phyloP scores from a whole-genome alignment of 805 yeast genomes.

The Zygotorulaspora florentina region DNA sequence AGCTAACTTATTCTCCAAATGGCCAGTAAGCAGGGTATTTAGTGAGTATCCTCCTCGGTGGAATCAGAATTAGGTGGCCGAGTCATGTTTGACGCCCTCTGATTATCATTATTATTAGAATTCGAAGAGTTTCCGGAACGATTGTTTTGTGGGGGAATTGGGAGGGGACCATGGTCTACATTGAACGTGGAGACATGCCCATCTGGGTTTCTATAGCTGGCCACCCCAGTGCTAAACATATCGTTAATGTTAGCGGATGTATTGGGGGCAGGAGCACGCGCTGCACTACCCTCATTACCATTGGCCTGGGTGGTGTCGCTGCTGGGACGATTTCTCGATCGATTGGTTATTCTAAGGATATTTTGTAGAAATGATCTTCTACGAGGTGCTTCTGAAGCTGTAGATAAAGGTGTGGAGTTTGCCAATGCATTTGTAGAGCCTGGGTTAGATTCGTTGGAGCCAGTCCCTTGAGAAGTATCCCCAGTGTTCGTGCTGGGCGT shows the following conservation, averaged over 20 bases:
- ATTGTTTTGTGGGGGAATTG: conserved; percentile 6
- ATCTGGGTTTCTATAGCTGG: conserved; percentile 29
- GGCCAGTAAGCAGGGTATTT: not conserved
- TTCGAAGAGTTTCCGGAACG: not conserved
- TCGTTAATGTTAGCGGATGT: conserved; percentile 2
- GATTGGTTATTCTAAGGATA: conserved; percentile 14
- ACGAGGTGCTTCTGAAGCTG: conserved; percentile 8
- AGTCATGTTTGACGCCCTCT: not conserved
- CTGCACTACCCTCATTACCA: not conserved
- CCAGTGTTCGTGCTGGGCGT: not conserved
- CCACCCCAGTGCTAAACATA: conserved; percentile 33
- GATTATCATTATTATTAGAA: not conserved
- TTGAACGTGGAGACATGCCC: conserved; percentile 29
- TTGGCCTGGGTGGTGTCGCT: conserved; percentile 1
- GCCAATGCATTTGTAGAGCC: not conserved
- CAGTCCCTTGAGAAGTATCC: not conserved
- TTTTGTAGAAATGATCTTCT: conserved; percentile 17
- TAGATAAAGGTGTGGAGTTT: not conserved
- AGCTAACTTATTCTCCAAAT: too few relatives aligned
- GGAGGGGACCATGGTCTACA: conserved; percentile 11
- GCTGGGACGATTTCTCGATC: conserved; percentile 10
- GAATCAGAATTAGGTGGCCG: not conserved
- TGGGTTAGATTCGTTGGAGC: not conserved
- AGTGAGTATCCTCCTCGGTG: not conserved
- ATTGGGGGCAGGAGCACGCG: not conserved